Evolutionary conservation across 2,329 filamentous ascomycete genomes (phyloP).

Genomic region (Pestalotiopsis sp.): DNA sequence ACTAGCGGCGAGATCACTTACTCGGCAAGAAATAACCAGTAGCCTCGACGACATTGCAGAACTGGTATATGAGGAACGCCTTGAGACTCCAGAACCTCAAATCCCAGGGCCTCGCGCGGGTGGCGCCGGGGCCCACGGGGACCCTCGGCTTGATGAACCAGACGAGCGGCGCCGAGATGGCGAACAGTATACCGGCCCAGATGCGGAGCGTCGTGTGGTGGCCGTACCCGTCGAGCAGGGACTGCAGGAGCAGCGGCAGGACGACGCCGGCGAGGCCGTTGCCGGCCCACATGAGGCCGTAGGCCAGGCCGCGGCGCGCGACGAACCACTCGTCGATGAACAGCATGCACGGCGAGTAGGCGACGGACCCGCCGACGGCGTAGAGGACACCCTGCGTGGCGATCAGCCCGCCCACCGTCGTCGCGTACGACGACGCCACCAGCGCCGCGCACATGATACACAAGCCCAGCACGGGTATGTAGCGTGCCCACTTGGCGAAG

Average conservation of each 20-base stretch:
- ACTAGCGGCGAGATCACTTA: conserved; percentile 33
- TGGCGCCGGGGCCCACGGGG: conserved; percentile 35
- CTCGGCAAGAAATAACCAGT: conserved; percentile 66
- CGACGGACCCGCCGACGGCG: conserved; percentile 58
- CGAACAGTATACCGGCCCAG: conserved; percentile 54
- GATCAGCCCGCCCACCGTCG: conserved; percentile 46
- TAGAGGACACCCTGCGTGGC: conserved; percentile 64
- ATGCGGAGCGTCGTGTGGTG: conserved; percentile 55
- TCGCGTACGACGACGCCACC: conserved; percentile 16
- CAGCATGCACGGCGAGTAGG: conserved; percentile 47
- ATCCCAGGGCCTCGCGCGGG: conserved; percentile 40
- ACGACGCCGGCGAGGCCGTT: conserved; percentile 54
- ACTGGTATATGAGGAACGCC: conserved; percentile 59
- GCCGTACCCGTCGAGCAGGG: conserved; percentile 51
- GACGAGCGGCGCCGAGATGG: conserved; percentile 55
- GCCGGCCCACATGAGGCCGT: conserved; percentile 64
- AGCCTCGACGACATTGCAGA: conserved; percentile 60
- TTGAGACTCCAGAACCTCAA: conserved; percentile 54
- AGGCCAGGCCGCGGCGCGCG: conserved; percentile 58
- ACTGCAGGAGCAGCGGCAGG: conserved; percentile 55
- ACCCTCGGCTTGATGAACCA: conserved; percentile 60
- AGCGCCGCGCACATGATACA: conserved; percentile 14
- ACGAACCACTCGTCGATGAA: conserved; percentile 64
- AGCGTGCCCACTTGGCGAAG: conserved; percentile 42
- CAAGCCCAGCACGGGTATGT: conserved; percentile 45